These are phyloP conservation scores for Balamuthia mandrillaris DNA, from an alignment of 208 protist species.

Conservation along the genomic window DNA sequence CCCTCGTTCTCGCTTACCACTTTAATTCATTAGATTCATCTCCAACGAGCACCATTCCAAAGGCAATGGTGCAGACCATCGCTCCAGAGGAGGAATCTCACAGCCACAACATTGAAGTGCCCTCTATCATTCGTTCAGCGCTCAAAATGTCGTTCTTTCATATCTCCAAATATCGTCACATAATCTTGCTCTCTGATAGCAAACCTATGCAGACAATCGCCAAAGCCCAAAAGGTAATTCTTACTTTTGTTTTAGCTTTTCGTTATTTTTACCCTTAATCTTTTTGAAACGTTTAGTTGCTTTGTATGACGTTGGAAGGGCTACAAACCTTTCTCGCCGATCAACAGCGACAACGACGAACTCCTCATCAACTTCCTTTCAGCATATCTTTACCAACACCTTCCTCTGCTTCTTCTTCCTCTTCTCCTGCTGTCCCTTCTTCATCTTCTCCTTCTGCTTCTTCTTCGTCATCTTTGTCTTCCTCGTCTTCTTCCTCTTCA, in stretches of 20 bases:
- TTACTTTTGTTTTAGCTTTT: background rate
- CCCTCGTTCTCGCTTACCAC: background rate
- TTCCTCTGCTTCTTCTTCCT: no score
- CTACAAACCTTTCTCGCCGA: background rate
- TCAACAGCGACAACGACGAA: no score
- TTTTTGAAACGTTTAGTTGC: background rate
- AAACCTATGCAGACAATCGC: background rate
- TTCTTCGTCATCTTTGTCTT: no score
- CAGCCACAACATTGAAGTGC: background rate
- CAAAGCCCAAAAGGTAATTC: background rate
- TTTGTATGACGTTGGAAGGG: background rate
- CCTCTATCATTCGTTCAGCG: constrained; percentile 4
- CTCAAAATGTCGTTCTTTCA: constrained; percentile 23
- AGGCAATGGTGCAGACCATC: background rate
- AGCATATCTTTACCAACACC: no score
- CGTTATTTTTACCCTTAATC: no score
- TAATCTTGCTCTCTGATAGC: constrained; percentile 4
- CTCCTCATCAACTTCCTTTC: no score
- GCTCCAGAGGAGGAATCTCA: background rate
- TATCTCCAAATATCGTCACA: constrained; percentile 7
- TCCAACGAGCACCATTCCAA: background rate
- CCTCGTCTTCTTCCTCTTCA: no score
- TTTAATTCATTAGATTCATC: background rate
- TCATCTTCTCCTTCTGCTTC: no score
- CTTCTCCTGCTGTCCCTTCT: no score